These are phyloP conservation scores for Camelina neglecta DNA, from an alignment of 345 rosid species.

Conservation along the genomic window DNA sequence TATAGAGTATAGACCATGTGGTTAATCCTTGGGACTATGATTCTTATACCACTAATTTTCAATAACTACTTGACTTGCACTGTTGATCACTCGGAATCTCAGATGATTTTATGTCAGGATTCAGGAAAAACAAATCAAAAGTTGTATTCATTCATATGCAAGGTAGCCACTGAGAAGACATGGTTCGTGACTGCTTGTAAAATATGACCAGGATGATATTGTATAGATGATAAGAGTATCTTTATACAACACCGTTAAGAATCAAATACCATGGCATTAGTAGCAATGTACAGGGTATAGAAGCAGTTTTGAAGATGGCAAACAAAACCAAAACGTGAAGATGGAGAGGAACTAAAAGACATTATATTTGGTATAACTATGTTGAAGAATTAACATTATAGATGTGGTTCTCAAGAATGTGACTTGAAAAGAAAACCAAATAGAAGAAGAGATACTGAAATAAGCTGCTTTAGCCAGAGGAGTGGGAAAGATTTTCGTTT, in stretches of 20 bases:
- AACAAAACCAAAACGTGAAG: conserved; percentile 17
- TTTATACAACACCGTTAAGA: background rate
- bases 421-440: conserved; percentile 10
- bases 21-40: conserved; percentile 16
- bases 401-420: conserved; percentile 26
- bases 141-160: conserved; percentile 16
- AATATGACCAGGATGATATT: background rate
- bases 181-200: conserved; percentile 16
- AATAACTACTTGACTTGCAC: background rate
- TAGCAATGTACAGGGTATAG: background rate
- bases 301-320: background rate
- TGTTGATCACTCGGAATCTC: background rate
- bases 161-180: conserved; percentile 19
- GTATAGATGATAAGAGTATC: background rate
- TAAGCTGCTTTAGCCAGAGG: conserved; percentile 13
- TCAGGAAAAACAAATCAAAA: background rate
- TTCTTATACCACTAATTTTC: conserved; percentile 4
- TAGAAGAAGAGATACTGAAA: conserved; percentile 10
- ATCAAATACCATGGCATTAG: background rate
- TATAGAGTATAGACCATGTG: conserved; percentile 35
- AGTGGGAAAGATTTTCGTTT: conserved; percentile 15
- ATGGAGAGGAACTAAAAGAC: conserved; percentile 26
- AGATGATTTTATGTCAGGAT: conserved; percentile 1
- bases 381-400: conserved; percentile 19
- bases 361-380: conserved; percentile 25